phyloP scores from a whole-genome alignment of 176 grass and related monocot species.

The Lolium rigidum region DNA sequence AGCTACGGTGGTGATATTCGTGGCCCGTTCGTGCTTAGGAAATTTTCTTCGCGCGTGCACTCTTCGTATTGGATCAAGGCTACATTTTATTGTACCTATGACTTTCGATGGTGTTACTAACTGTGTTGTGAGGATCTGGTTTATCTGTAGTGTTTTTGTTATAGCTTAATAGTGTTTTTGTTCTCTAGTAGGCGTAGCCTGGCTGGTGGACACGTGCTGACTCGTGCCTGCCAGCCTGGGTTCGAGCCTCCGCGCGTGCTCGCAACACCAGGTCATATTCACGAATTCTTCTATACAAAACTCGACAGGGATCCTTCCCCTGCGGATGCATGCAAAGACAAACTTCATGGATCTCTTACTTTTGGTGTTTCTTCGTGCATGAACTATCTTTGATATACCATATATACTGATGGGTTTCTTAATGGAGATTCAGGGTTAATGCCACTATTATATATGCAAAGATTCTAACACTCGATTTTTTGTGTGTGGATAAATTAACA shows the following conservation, averaged over 20 bases:
- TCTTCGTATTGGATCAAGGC: slow-evolving; percentile 1
- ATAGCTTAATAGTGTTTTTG: not conserved
- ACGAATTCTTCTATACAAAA: too few species aligned
- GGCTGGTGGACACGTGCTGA: too few species aligned
- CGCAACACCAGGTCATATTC: too few species aligned
- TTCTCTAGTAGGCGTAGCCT: not conserved
- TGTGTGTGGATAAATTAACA: too few species aligned
- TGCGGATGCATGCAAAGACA: not conserved
- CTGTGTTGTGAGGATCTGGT: slow-evolving; percentile 2
- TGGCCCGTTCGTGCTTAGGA: not conserved
- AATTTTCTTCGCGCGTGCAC: slow-evolving; percentile 16
- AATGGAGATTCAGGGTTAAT: slow-evolving; percentile 21
- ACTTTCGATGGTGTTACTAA: not conserved
- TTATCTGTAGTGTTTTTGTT: not conserved
- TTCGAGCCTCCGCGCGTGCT: too few species aligned
- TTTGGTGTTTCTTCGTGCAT: not conserved
- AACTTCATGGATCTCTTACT: slow-evolving; percentile 13
- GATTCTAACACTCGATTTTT: not conserved
- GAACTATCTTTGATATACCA: not conserved
- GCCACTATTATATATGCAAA: not conserved
- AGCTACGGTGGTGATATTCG: not conserved
- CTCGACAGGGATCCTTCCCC: too few species aligned
- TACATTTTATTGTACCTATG: not conserved
- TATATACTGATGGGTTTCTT: not conserved
- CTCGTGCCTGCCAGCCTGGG: too few species aligned